Percentiles rank a stretch among this genome's conserved stretches.
Conservation (phyloP, 1,284 basidiomycete species). For the Fomitopsis pinicola region DNA sequence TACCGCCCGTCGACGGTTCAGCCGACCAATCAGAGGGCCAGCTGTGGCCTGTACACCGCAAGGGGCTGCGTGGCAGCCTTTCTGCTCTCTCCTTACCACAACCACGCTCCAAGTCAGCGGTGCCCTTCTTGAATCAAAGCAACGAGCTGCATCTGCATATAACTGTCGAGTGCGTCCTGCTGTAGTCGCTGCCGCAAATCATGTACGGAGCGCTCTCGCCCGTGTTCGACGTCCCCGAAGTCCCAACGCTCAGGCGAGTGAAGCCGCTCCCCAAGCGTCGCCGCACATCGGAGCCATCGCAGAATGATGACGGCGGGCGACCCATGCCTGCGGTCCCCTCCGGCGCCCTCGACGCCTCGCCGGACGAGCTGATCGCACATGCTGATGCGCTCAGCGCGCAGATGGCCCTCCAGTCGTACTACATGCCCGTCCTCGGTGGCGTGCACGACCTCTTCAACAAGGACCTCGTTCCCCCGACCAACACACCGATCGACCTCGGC, state of each 20-base stretch:
- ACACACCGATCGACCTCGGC: slow-evolving; percentile 23
- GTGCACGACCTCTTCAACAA: slow-evolving; percentile 39
- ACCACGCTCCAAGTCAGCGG: neutral
- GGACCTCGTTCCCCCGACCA: slow-evolving; percentile 9
- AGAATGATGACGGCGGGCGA: slow-evolving; percentile 13
- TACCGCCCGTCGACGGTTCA: neutral
- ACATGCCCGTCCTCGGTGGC: slow-evolving; percentile 49
- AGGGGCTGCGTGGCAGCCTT: slow-evolving; percentile 1
- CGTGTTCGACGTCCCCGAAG: slow-evolving; percentile 58
- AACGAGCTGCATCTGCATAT: neutral
- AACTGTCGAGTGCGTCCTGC: neutral
- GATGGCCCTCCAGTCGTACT: slow-evolving; percentile 58
- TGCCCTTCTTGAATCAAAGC: neutral
- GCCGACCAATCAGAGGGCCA: neutral
- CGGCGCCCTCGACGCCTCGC: slow-evolving; percentile 13
- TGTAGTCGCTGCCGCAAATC: slow-evolving; percentile 7
- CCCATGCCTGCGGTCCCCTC: slow-evolving; percentile 3
- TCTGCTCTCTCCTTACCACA: neutral
- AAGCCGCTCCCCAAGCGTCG: slow-evolving; percentile 76
- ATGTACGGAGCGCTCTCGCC: slow-evolving; percentile 50
- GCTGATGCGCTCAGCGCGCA: slow-evolving; percentile 42
- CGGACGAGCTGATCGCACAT: slow-evolving; percentile 48
- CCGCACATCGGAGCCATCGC: slow-evolving; percentile 38
- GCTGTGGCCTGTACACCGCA: neutral
- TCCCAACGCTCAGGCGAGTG: slow-evolving; percentile 54